A percentile compares a stretch with the other conserved stretches of the same genome.
These are phyloP conservation scores for Basipetospora chlamydospora DNA, from an alignment of 2,329 filamentous ascomycete genomes.

Conservation along the genomic window DNA sequence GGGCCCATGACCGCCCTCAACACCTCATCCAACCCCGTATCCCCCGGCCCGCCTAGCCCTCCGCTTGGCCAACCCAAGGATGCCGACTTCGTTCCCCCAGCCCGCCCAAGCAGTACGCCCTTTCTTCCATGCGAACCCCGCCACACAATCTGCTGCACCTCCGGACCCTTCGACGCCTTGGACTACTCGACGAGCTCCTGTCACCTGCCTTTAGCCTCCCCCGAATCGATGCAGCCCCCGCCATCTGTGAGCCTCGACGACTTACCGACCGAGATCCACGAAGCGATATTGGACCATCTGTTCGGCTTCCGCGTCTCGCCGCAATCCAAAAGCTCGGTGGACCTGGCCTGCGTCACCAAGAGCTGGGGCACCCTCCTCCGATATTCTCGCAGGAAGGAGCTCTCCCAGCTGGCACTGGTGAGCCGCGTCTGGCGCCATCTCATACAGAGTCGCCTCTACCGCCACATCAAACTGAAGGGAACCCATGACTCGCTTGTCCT, in stretches of 20 bases:
- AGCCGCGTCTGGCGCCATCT: conserved; percentile 48
- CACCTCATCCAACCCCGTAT: conserved; percentile 37
- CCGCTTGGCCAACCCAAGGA: conserved; percentile 31
- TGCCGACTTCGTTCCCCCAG: conserved; percentile 32
- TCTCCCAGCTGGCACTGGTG: conserved; percentile 52
- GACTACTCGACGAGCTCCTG: background rate
- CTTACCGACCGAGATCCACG: conserved; percentile 57
- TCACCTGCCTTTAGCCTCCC: background rate
- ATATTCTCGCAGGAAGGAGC: conserved; percentile 50
- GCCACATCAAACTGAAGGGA: conserved; percentile 63
- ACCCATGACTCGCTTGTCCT: conserved; percentile 47
- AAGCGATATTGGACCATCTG: conserved; percentile 55
- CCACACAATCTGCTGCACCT: background rate
- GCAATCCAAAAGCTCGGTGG: conserved; percentile 38
- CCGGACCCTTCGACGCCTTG: background rate
- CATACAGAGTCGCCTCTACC: conserved; percentile 58
- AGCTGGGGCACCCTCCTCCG: conserved; percentile 51
- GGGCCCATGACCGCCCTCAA: conserved; percentile 6
- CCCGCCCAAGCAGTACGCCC: conserved; percentile 44
- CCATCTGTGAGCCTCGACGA: conserved; percentile 21
- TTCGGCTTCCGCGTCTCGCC: conserved; percentile 55
- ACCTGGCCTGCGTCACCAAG: conserved; percentile 36
- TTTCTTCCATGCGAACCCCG: conserved; percentile 35
- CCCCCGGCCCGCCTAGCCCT: conserved; percentile 37
- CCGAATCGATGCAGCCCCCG: background rate